Evolutionary conservation across 371 early-diverging fungal species (phyloP), one percentile per base, ranked within the genome.

Genomic region (Conidiobolus incongruus): DNA sequence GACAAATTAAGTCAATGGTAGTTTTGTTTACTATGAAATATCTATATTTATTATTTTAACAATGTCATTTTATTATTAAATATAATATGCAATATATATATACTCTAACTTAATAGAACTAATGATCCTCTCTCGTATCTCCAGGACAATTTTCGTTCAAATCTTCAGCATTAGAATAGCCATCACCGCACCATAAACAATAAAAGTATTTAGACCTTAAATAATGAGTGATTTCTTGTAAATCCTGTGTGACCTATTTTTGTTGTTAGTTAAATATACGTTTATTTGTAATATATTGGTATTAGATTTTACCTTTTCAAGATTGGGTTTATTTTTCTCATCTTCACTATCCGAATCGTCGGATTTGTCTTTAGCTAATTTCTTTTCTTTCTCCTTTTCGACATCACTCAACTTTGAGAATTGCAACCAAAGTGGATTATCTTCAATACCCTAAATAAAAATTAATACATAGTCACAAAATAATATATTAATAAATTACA

Each of bases 121-220:
- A 35, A 50, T 70, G 74, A 23, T 66, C 66, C 5, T 68, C 70
- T 52, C 62, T 59, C 1, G 52, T 51, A 13, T 49, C 41, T 0
- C 74, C 74, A 10, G 74, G 70, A 43, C 74, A 73, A 22, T 56
- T 51, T 13, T 45, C 46, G 4, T 43, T 38, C 12, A 73, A 23
- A 41, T 71, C 74, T 11, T 55, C 46, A 37, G 47, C 40, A 22
- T 59, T 50, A 6, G 49, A 43, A 42, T 60, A 73, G 26, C 52
- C 50, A 1, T 47, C 55, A 21, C 63, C 60, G 46, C 74, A 74
- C 68, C 69, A 74, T 22, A 71, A 55, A 42, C 74, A 74, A 39
- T 74, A 74, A 15, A 20, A 28, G 50, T 74, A 56, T 3, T 56
- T 40, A 4, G 31, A 39, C 8, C 72, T 59, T 30, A 74, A 44